Conservation (phyloP, 441 rosid species). For the Erodium trifolium region DNA sequence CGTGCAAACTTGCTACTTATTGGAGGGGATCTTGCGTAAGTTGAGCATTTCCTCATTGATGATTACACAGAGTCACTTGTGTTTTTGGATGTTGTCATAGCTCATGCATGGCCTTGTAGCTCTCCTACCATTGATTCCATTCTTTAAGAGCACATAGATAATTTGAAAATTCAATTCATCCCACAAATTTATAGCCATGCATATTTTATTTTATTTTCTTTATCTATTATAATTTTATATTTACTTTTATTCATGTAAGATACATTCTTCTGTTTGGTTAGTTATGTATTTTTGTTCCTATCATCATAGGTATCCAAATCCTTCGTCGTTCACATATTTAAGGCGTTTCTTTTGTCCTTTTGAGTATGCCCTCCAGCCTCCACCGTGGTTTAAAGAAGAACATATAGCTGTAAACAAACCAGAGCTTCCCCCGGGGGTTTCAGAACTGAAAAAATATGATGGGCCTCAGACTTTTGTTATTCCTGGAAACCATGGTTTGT, state of each 20-base stretch:
- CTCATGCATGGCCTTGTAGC: too few species aligned
- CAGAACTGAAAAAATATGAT: slow-evolving; percentile 66
- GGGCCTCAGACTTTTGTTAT: slow-evolving; percentile 92
- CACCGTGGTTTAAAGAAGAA: slow-evolving; percentile 64
- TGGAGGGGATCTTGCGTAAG: slow-evolving; percentile 99
- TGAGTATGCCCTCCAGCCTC: slow-evolving; percentile 97
- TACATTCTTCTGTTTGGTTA: neutral
- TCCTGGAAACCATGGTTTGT: slow-evolving; percentile 98
- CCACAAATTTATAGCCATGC: neutral
- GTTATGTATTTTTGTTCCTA: slow-evolving; percentile 1
- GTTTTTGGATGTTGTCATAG: too few species aligned
- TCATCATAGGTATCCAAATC: slow-evolving; percentile 85
- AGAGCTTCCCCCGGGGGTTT: slow-evolving; percentile 64
- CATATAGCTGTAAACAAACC: slow-evolving; percentile 84
- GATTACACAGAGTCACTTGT: too few species aligned
- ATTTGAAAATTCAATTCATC: slow-evolving; percentile 3
- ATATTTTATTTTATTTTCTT: neutral
- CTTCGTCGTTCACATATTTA: slow-evolving; percentile 83
- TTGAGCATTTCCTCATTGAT: slow-evolving; percentile 12
- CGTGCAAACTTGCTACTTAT: slow-evolving; percentile 76
- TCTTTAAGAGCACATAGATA: neutral
- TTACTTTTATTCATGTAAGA: slow-evolving; percentile 1
- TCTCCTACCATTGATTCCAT: neutral
- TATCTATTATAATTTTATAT: neutral
- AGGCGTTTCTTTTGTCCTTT: slow-evolving; percentile 87